Conservation (phyloP, 352 stramenopile species). For the Phytophthora tubulina region DNA sequence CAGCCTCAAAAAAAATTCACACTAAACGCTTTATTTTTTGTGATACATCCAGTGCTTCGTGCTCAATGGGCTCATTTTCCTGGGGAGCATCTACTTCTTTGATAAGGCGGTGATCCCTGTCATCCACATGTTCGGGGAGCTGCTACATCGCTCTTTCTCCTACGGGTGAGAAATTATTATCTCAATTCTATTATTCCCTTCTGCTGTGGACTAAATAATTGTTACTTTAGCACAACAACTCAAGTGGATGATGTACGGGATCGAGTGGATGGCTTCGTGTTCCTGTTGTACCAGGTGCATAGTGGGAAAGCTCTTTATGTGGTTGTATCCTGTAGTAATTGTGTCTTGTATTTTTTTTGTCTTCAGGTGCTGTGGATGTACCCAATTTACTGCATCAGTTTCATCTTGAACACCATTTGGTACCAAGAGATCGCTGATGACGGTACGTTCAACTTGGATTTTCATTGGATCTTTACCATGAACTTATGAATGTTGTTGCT, state of each 20-base stretch:
- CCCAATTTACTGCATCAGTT: slow-evolving; percentile 93
- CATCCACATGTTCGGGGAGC: slow-evolving; percentile 89
- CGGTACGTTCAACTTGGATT: slow-evolving; percentile 45
- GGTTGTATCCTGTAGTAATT: neutral
- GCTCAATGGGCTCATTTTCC: slow-evolving; percentile 91
- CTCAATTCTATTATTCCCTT: neutral
- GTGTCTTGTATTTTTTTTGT: slow-evolving; percentile 1
- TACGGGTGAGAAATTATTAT: slow-evolving; percentile 49
- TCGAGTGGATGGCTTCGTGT: slow-evolving; percentile 85
- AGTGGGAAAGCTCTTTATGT: neutral
- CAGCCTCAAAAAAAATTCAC: neutral
- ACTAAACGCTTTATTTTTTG: slow-evolving; percentile 4
- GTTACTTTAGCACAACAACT: slow-evolving; percentile 42
- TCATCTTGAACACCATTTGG: slow-evolving; percentile 93
- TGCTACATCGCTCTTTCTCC: slow-evolving; percentile 77
- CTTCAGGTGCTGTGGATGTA: slow-evolving; percentile 89
- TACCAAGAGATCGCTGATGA: slow-evolving; percentile 92
- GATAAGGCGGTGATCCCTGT: slow-evolving; percentile 85
- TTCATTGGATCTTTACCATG: neutral
- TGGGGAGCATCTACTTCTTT: slow-evolving; percentile 93
- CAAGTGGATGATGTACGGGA: slow-evolving; percentile 82
- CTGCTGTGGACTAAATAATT: neutral
- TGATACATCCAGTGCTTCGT: slow-evolving; percentile 72
- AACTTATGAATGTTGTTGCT: slow-evolving; percentile 2
- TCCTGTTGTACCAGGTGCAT: slow-evolving; percentile 84